Conservation (phyloP, 2,329 filamentous ascomycete genomes). For the Fusarium sterilihyphosum region DNA sequence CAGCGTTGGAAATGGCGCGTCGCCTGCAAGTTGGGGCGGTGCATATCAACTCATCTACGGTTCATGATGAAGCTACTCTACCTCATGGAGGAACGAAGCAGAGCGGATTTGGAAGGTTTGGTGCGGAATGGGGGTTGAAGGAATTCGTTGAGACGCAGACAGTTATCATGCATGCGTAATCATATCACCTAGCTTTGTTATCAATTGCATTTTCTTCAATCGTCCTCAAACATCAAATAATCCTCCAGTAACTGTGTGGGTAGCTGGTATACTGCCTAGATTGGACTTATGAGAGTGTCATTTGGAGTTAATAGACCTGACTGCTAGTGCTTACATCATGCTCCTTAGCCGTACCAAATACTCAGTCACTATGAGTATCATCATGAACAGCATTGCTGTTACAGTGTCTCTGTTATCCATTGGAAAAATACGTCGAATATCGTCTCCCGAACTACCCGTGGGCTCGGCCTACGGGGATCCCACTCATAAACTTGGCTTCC, state of each 20-base stretch:
- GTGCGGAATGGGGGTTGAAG: not conserved
- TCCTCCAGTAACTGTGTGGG: not conserved
- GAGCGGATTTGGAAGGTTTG: not conserved
- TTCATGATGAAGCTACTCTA: not conserved
- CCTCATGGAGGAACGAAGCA: not conserved
- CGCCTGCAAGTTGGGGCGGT: not conserved
- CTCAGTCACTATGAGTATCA: rapidly evolving
- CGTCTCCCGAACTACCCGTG: not conserved
- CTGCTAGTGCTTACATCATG: too few species aligned
- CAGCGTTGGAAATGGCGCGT: not conserved
- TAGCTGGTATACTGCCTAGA: too few species aligned
- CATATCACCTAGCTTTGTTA: too few species aligned
- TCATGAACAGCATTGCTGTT: not conserved
- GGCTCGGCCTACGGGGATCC: not conserved
- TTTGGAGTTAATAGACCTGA: not conserved
- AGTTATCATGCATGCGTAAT: not conserved
- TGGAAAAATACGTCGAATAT: rapidly evolving
- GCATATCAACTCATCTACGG: not conserved
- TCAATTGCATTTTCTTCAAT: too few species aligned
- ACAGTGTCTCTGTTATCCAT: rapidly evolving
- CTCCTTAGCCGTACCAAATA: not conserved
- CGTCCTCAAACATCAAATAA: not conserved
- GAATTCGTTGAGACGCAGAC: not conserved
- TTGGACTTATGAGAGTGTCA: not conserved
- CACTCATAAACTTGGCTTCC: rapidly evolving